Percentiles rank a stretch among this genome's conserved stretches.
These are phyloP conservation scores for Begonia loranthoides DNA, from an alignment of 306 rosid genomes.

Conservation along the genomic window DNA sequence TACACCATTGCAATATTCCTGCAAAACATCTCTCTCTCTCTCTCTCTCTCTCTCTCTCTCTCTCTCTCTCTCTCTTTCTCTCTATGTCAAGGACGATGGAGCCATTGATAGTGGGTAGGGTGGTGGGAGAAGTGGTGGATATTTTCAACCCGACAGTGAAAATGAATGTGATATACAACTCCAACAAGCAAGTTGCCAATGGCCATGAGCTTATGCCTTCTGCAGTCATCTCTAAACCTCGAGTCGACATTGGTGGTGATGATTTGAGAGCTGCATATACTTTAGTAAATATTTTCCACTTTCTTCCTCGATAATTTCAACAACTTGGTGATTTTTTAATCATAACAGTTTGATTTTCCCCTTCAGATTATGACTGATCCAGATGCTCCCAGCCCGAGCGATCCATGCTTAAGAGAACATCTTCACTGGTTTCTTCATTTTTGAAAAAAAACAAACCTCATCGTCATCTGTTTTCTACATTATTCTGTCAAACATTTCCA, in stretches of 20 bases:
- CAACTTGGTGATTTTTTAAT: background rate
- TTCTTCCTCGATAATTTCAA: too few species aligned
- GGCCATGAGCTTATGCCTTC: constrained; percentile 79
- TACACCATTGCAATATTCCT: constrained; percentile 11
- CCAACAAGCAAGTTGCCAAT: constrained; percentile 49
- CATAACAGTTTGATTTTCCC: background rate
- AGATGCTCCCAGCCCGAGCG: constrained; percentile 95
- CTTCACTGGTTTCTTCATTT: constrained; percentile 60
- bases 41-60: background rate
- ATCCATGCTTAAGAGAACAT: constrained; percentile 67
- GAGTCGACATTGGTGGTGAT: constrained; percentile 69
- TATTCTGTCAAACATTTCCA: too few species aligned
- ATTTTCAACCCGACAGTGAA: constrained; percentile 56
- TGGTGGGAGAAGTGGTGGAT: constrained; percentile 88
- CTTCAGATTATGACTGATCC: constrained; percentile 82
- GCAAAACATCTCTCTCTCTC: background rate
- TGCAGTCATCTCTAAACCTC: constrained; percentile 36
- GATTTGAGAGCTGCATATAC: constrained; percentile 77
- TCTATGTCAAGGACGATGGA: constrained; percentile 46
- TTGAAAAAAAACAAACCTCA: too few species aligned
- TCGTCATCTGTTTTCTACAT: too few species aligned
- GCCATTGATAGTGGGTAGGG: constrained; percentile 53
- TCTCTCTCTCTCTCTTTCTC: background rate
- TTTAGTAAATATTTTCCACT: constrained; percentile 25
- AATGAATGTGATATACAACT: constrained; percentile 52